Base-by-base conservation (phyloP, 371 early-diverging fungal genomes). In the Parasitella parasitica region DNA sequence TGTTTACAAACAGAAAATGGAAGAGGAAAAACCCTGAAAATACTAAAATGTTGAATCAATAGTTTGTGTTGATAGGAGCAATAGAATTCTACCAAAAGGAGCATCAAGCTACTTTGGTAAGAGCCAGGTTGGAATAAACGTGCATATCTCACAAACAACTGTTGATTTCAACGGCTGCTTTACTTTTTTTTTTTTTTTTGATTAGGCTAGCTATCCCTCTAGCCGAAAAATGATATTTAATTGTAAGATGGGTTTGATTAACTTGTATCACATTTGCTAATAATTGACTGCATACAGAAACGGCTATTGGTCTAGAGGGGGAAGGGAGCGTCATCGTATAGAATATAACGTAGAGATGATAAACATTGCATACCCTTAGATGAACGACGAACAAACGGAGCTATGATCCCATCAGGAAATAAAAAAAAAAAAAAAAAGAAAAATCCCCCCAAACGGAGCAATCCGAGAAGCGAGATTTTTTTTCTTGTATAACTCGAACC, bases 61-160 rank as follows among this genome's bases (percentile, higher is more conserved):
- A 18, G 20, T 43, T 22, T 22, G 6, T 46, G 24, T 46, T 46
- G 24, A 46, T 46, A 46, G 46, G 46, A 46, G 22, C 12, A 22
- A 46, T 20, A 46, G 24, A 8, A 20, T 4, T 32, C 32, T 50
- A 11, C 50, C 30, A 30, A 50, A 50, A 50, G 50, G 50, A 50
- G 50, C 50, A 50, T n/a, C 50, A 50, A 50, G 50, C 30, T 50
- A 50, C 50, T 50, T 50, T 50, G 50, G 50, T 30, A 50, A 50
- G 50, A 16, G 16, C 50, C 3, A n/a, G 20, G 46, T 46, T 46
- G 46, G 46, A 30, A n/a, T 18, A 28, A 30, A 50, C 26, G 22
- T 50, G 27, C 27, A 49, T n/a, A 28, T n/a, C 24, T 1, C 13
- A 50, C 13, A 50, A 18, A n/a, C 30, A 50, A 41, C n/a, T n/a